Percentiles rank a stretch among this genome's conserved stretches.
Conservation (phyloP, 768 basidiomycete species). For the Leccinum disarticulatum region DNA sequence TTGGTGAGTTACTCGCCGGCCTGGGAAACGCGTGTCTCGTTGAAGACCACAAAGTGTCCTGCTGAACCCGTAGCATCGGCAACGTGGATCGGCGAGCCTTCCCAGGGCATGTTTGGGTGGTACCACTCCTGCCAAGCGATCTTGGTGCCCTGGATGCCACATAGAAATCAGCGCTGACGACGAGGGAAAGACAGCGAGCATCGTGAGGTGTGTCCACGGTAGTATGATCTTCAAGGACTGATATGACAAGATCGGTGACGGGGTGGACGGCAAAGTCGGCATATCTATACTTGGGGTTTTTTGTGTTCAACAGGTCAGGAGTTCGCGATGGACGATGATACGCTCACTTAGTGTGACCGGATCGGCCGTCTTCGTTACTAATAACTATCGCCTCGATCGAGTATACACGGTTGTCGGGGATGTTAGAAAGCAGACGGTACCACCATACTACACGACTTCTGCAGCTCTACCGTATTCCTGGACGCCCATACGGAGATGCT, state of each 20-base stretch:
- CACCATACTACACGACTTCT: conserved; percentile 46
- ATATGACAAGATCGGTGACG: conserved; percentile 47
- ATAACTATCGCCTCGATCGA: conserved; percentile 20
- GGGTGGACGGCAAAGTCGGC: conserved; percentile 65
- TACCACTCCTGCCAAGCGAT: too few relatives aligned
- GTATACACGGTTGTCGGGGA: conserved; percentile 55
- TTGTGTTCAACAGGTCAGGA: conserved; percentile 1
- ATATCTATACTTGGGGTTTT: conserved; percentile 46
- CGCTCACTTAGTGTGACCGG: conserved; percentile 48
- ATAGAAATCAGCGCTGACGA: too few relatives aligned
- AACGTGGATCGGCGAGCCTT: too few relatives aligned
- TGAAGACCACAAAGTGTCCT: too few relatives aligned
- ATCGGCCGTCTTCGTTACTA: conserved; percentile 30
- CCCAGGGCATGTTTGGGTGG: too few relatives aligned
- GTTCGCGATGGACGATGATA: conserved; percentile 5
- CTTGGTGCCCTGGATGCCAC: too few relatives aligned
- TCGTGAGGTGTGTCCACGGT: too few relatives aligned
- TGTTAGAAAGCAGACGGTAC: conserved; percentile 59
- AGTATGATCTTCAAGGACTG: too few relatives aligned
- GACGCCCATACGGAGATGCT: conserved; percentile 47
- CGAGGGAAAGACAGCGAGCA: too few relatives aligned
- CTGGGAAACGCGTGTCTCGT: too few relatives aligned
- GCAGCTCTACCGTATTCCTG: conserved; percentile 74
- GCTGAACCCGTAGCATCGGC: too few relatives aligned
- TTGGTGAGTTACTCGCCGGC: too few relatives aligned